These are phyloP conservation scores for Hippophae rhamnoides DNA, from an alignment of 306 rosid genomes.

Conservation along the genomic window DNA sequence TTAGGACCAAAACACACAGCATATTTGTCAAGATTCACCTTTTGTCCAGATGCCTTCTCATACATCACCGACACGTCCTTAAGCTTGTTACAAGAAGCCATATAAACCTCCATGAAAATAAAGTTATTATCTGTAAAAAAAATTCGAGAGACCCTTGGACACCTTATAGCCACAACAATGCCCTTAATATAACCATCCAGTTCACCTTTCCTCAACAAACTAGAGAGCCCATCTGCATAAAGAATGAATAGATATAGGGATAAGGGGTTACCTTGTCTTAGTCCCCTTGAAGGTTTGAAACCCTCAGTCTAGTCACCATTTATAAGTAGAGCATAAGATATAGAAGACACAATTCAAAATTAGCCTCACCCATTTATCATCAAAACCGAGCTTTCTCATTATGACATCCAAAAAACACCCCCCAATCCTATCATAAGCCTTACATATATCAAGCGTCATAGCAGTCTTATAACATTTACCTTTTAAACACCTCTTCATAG, in stretches of 20 bases:
- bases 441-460: background rate
- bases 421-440: constrained; percentile 3
- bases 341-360: background rate
- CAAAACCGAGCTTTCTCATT: background rate
- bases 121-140: too few species aligned
- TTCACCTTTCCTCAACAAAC: background rate
- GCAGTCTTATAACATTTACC: too few species aligned
- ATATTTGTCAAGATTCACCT: too few species aligned
- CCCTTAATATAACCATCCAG: background rate
- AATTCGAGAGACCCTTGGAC: too few species aligned
- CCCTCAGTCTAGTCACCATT: background rate
- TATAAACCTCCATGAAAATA: too few species aligned
- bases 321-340: background rate
- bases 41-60: too few species aligned
- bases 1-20: too few species aligned
- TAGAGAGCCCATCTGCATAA: background rate
- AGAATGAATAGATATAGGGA: background rate
- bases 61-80: too few species aligned
- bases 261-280: background rate
- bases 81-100: too few species aligned
- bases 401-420: background rate
- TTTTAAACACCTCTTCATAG: too few species aligned
- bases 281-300: background rate
- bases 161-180: too few species aligned
- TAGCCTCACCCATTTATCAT: background rate